Conservation (phyloP, 139 green algal species). For the Chloropicon primus region DNA sequence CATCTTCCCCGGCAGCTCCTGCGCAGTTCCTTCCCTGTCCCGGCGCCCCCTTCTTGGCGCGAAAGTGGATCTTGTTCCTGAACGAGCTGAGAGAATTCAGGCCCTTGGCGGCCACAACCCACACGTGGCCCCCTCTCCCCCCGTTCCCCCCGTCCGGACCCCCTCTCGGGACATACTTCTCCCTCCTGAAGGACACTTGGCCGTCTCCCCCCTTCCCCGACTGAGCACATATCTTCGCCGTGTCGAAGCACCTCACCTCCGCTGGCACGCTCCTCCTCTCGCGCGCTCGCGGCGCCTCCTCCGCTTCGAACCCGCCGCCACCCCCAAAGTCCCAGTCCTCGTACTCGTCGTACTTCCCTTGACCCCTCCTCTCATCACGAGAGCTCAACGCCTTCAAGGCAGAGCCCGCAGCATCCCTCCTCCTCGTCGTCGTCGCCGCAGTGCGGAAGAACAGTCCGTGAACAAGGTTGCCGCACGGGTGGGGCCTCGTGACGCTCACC, state of each 20-base stretch:
- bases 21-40: constrained; percentile 52
- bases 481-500: neutral
- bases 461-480: neutral
- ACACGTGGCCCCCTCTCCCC: constrained; percentile 45
- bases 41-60: constrained; percentile 21
- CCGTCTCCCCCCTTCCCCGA: constrained; percentile 82
- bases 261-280: neutral
- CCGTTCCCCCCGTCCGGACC: constrained; percentile 83
- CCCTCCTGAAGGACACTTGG: constrained; percentile 85
- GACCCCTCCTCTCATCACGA: neutral
- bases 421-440: neutral
- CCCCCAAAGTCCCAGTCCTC: neutral
- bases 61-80: constrained; percentile 42
- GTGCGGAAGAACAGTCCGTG: neutral
- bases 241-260: constrained; percentile 87
- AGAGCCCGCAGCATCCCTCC: neutral
- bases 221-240: constrained; percentile 75
- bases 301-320: too few species aligned
- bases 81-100: constrained; percentile 68
- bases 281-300: neutral
- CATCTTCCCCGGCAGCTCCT: constrained; percentile 56
- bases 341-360: neutral
- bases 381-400: neutral
- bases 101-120: constrained; percentile 47
- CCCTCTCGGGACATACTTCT: constrained; percentile 89